These are phyloP conservation scores for Colletotrichum sp. DNA, from an alignment of 2,329 filamentous ascomycete genomes.

Conservation along the genomic window DNA sequence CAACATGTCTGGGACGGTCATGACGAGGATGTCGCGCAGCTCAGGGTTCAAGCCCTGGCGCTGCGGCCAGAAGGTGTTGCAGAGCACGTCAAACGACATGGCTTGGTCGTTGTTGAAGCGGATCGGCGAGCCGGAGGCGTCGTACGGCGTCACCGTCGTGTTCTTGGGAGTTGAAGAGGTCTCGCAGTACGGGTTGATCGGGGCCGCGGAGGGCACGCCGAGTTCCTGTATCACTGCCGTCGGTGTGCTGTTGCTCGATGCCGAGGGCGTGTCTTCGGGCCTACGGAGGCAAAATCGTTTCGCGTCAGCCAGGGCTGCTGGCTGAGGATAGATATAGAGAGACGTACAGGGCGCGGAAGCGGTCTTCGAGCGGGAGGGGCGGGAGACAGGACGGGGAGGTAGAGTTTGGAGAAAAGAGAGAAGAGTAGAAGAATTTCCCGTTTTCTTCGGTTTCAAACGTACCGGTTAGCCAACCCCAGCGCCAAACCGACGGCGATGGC, in stretches of 20 bases:
- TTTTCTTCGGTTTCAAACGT: constrained; percentile 10
- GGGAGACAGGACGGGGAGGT: not conserved
- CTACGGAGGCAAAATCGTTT: not conserved
- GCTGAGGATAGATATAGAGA: not conserved
- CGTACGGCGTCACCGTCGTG: constrained; percentile 18
- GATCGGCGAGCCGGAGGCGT: constrained; percentile 18
- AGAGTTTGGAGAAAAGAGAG: not conserved
- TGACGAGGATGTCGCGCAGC: constrained; percentile 17
- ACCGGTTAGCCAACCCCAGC: constrained; percentile 18
- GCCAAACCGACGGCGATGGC: constrained; percentile 19
- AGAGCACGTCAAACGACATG: constrained; percentile 20
- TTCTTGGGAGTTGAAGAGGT: not conserved
- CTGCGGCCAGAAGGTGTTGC: constrained; percentile 20
- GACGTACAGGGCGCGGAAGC: not conserved
- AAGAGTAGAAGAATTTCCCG: not conserved
- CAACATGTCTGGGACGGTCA: constrained; percentile 19
- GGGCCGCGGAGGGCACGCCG: constrained; percentile 18
- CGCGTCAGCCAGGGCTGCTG: constrained; percentile 18
- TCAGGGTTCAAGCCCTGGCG: constrained; percentile 16
- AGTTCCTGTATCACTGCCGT: constrained; percentile 1
- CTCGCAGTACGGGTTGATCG: constrained; percentile 18
- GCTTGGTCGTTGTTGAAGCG: constrained; percentile 23
- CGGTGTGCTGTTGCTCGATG: not conserved
- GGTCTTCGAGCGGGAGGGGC: not conserved
- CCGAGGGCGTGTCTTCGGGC: not conserved